Evolutionary conservation across 805 yeast species (phyloP).

Genomic region (Metschnikowia proteae): DNA sequence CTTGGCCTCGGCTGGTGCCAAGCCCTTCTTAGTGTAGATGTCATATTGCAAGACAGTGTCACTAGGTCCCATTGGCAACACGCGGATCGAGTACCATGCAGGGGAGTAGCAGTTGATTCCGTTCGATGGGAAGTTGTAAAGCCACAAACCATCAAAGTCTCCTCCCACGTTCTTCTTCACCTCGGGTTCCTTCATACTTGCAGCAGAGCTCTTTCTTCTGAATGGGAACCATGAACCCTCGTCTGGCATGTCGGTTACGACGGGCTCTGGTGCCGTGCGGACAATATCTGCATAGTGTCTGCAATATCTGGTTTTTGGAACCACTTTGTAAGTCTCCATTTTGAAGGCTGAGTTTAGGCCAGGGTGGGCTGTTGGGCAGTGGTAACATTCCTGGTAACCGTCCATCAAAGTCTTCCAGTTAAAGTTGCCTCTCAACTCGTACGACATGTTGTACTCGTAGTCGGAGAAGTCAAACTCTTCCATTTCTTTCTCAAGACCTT

Average conservation of each 20-base stretch:
- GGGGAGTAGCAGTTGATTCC: slow-evolving; percentile 65
- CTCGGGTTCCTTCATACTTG: slow-evolving; percentile 13
- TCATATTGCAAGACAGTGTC: slow-evolving; percentile 59
- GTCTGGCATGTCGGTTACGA: slow-evolving; percentile 11
- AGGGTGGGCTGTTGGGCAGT: slow-evolving; percentile 66
- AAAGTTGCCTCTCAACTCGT: slow-evolving; percentile 59
- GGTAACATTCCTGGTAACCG: slow-evolving; percentile 66
- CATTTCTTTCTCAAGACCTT: slow-evolving; percentile 50
- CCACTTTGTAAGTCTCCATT: slow-evolving; percentile 64
- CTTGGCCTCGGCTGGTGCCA: slow-evolving; percentile 48
- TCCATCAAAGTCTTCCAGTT: slow-evolving; percentile 68
- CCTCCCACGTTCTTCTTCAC: slow-evolving; percentile 55
- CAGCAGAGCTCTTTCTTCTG: slow-evolving; percentile 29
- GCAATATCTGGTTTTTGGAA: slow-evolving; percentile 55
- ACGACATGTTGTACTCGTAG: slow-evolving; percentile 62
- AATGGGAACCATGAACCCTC: slow-evolving; percentile 52
- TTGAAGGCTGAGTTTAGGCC: slow-evolving; percentile 54
- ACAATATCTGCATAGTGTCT: slow-evolving; percentile 59
- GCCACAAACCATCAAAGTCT: slow-evolving; percentile 59
- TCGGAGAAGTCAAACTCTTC: slow-evolving; percentile 57
- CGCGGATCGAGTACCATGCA: slow-evolving; percentile 63
- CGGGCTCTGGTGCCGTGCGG: slow-evolving; percentile 24
- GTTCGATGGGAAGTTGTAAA: slow-evolving; percentile 56
- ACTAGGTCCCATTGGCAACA: slow-evolving; percentile 50
- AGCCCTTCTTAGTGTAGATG: slow-evolving; percentile 57